Base-by-base conservation (phyloP, 805 yeast genomes). In the Lipomyces kockii region DNA sequence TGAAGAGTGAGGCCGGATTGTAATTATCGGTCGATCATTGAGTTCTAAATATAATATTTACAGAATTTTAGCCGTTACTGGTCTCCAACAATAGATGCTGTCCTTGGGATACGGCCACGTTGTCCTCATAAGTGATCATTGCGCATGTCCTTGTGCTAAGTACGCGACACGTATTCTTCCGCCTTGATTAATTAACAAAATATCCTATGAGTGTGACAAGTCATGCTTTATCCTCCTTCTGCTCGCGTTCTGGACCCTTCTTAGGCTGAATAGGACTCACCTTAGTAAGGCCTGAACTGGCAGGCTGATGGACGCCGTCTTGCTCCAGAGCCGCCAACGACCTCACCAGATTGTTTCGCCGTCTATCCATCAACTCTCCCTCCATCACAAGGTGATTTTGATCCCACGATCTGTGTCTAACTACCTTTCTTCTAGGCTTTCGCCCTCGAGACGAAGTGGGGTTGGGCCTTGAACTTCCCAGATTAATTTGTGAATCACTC, bases 281-380 rank as follows among this genome's bases (percentile, higher is more conserved):
- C 11, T 43, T 43, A 7, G 49, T n/a, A 43, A 43, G 49, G 8
- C n/a, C 49, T n/a, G 49, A n/a, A 43, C 9, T n/a, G 3, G 49
- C 8, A 4, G 22, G 49, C 11, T n/a, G 12, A 4, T 29, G 34
- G 3, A 12, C 56, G 25, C 56, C 27, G 17, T 34, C 43, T 32
- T 22, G 27, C 55, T 58, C 61, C 61, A 37, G 27, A 11, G 62
- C 63, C 22, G 65, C 62, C 53, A 69, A 58, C 58, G 72, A 61
- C 56, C 70, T 35, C 53, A 69, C 66, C 25, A 71, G 54, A 20
- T 57, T 65, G 39, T 29, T 61, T 14, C 73, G 58, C 20, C 74
- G 66, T 25, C 74, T 58, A 52, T 65, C 69, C 72, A 71, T 69
- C 57, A 71, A 52, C 54, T 72, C 72, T 25, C 56, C 62, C 55